Base-by-base conservation (phyloP, 345 rosid species). In the Stellera chamaejasme region DNA sequence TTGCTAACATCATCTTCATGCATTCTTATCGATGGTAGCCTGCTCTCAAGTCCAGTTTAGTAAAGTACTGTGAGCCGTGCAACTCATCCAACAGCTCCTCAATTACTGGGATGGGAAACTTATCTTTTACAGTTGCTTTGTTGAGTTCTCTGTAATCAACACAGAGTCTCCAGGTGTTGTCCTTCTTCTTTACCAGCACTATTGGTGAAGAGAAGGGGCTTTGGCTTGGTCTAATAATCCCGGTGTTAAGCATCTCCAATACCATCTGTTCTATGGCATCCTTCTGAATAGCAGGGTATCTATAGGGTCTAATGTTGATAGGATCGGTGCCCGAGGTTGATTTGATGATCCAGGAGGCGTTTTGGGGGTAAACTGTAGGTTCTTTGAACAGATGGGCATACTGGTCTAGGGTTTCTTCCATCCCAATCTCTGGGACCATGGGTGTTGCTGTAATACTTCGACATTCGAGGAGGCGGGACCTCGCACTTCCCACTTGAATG, bases 11-110 rank as follows among this genome's bases (percentile, higher is more conserved):
- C 55, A 2, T 52, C 41, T 11, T 2, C n/a, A 2, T 32, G 3
- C 23, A 53, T 28, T 3, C 12, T 5, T 3, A 53, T 28, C 39
- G 15, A 11, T 53, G 43, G n/a, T 53, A 53, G 4, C 45, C 44
- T 0, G 43, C 3, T 12, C 42, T 26, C 42, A 10, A 23, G n/a
- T 51, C 32, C 13, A 52, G 5, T 10, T 52, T 52, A 0, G 43
- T 10, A 27, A 52, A 52, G 19, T 15, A 14, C 12, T 6, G 5
- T 6, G 1, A 27, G 0, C 53, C 12, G n/a, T 52, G 10, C 10
- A 52, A 13, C 14, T 52, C 56, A 59, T 50, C 46, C 10, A 59
- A 16, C 2, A 41, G 10, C 11, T 36, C 45, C 50, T 62, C 26
- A 5, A n/a, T 0, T n/a, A n/a, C n/a, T 1, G 6, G 54, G 0